Evolutionary conservation across 306 rosid species (phyloP), one percentile per base, ranked within the genome.

Genomic region (Adenanthera pavonina): DNA sequence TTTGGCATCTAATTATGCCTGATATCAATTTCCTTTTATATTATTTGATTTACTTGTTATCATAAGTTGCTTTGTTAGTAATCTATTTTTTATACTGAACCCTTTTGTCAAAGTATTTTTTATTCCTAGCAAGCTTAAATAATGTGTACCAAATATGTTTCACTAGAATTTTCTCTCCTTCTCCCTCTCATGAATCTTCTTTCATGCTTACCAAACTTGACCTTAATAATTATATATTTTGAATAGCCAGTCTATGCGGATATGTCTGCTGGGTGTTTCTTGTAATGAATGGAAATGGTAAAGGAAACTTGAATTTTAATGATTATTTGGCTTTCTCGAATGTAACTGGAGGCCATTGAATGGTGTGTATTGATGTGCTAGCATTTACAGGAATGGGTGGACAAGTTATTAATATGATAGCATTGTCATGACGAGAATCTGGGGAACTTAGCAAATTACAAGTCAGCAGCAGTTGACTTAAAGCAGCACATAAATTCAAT

Each of bases 311-410:
- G 36, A 78, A 65, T 14, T 41, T 4, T 11, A 48, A 54, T 72
- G 83, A 64, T 59, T 78, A 20, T 33, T 44, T 34, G 47, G 38
- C 62, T 8, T 41, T 65, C 78, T 49, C 78, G 43, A 12, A 61
- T 53, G 41, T 61, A 60, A 16, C 19, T 64, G 34, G 61, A 67
- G 49, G 34, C 69, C 30, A 69, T 51, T 19, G 44, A 69, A 61
- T 60, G 79, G 64, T n/a, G 53, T 43, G 44, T 60, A 60, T 69
- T 65, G 76, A 11, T 68, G 20, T 79, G 59, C 77, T 54, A 40
- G 82, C 70, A 80, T 34, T 61, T 3, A 17, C 38, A 8, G 38
- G 44, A 46, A 75, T 52, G 19, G 40, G 5, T 74, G 13, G 17
- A 69, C 6, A 30, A 6, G 43, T 74, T 57, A 14, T 61, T 34